These are phyloP conservation scores for Lyophyllum decastes DNA, from an alignment of 768 basidiomycete species.

Conservation along the genomic window DNA sequence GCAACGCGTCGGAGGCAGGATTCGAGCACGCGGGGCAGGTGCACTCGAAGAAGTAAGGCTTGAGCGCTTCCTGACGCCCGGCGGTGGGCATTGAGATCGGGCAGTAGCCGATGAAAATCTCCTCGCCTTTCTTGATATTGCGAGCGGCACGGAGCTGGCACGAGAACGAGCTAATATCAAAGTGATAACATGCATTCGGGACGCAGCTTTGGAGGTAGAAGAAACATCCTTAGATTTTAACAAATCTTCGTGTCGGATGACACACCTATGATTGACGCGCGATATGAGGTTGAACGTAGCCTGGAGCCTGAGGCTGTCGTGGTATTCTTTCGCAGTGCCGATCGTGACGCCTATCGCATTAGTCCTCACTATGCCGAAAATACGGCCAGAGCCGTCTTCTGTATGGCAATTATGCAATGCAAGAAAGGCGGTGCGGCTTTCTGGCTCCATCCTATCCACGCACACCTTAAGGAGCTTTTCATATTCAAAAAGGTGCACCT, in stretches of 20 bases:
- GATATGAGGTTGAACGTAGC: neutral
- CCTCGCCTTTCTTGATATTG: constrained; percentile 31
- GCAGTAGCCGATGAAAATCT: constrained; percentile 32
- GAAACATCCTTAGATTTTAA: neutral
- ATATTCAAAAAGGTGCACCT: constrained; percentile 8
- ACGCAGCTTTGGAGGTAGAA: constrained; percentile 19
- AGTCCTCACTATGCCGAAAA: constrained; percentile 28
- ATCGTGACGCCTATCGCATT: constrained; percentile 23
- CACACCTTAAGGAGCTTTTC: constrained; percentile 15
- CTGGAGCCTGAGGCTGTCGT: neutral
- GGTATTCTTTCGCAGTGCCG: neutral
- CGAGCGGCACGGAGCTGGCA: constrained; percentile 27
- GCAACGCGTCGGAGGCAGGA: constrained; percentile 16
- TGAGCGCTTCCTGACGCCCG: constrained; percentile 25
- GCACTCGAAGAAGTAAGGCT: constrained; percentile 33
- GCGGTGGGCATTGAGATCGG: constrained; percentile 8
- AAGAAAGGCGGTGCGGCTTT: constrained; percentile 23
- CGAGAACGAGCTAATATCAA: constrained; percentile 28
- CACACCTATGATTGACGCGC: constrained; percentile 8
- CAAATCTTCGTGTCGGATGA: neutral
- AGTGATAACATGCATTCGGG: constrained; percentile 22
- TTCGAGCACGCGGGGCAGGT: constrained; percentile 32
- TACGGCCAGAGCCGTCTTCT: constrained; percentile 32
- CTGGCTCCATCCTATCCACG: constrained; percentile 23
- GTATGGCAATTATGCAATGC: constrained; percentile 29